Percentiles rank a stretch among this genome's conserved stretches.
These are phyloP conservation scores for Coemansia sp. DNA, from an alignment of 192 early-diverging fungal genomes.

Conservation along the genomic window DNA sequence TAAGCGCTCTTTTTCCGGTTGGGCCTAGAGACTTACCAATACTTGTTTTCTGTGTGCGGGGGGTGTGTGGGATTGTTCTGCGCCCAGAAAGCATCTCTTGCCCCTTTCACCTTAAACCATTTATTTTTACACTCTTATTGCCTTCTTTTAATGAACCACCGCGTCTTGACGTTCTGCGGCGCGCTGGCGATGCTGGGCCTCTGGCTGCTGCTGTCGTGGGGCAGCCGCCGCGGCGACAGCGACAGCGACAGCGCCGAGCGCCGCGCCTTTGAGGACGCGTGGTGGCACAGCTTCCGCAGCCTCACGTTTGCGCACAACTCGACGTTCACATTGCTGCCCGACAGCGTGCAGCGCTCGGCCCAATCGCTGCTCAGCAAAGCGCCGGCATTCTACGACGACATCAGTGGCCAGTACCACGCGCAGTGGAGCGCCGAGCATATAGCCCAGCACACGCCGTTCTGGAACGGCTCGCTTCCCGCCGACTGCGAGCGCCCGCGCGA, in stretches of 20 bases:
- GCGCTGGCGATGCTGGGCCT: conserved; percentile 10
- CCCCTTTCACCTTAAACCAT: not conserved
- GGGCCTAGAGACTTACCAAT: no score
- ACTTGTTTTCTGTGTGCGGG: no score
- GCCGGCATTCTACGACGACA: not conserved
- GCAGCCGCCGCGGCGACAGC: not conserved
- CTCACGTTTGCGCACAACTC: conserved; percentile 28
- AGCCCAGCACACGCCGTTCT: not conserved
- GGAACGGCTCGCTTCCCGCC: conserved; percentile 8
- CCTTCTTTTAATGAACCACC: not conserved
- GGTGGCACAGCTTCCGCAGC: conserved; percentile 28
- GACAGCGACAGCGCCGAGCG: conserved; percentile 12
- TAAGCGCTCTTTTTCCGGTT: no score
- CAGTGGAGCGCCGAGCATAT: conserved; percentile 16
- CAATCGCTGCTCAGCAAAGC: conserved; percentile 5
- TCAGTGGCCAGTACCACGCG: conserved; percentile 20
- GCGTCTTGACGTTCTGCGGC: not conserved
- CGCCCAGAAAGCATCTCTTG: no score
- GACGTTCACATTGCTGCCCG: conserved; percentile 23
- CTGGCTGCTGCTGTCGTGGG: conserved; percentile 15
- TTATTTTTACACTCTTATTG: not conserved
- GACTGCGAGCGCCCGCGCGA: conserved; percentile 18
- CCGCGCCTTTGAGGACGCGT: conserved; percentile 18
- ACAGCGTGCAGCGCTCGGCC: conserved; percentile 6
- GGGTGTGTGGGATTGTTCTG: no score